These are phyloP conservation scores for Huntiella moniliformis DNA, from an alignment of 2,329 filamentous ascomycete genomes.

Conservation along the genomic window DNA sequence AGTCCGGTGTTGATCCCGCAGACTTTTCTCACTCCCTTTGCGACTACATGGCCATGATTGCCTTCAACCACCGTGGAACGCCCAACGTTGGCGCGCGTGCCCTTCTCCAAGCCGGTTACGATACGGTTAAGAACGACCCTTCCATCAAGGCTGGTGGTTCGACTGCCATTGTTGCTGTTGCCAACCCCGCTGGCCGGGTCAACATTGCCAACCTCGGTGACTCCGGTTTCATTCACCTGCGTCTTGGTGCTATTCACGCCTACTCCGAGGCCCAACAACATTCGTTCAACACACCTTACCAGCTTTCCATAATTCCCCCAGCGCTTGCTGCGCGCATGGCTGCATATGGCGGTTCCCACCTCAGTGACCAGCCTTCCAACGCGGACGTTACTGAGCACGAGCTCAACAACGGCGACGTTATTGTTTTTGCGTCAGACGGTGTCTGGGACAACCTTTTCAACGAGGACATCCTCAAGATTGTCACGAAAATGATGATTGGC, in stretches of 20 bases:
- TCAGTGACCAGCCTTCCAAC: conserved; percentile 70
- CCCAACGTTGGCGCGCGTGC: conserved; percentile 25
- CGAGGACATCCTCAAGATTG: conserved; percentile 67
- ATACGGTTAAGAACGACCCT: conserved; percentile 56
- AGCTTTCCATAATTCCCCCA: conserved; percentile 73
- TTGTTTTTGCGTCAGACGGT: conserved; percentile 88
- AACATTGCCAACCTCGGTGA: conserved; percentile 91
- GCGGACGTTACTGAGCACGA: conserved; percentile 59
- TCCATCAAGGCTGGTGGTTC: conserved; percentile 67
- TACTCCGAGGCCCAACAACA: conserved; percentile 80
- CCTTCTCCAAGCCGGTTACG: conserved; percentile 61
- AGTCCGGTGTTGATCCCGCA: conserved; percentile 80
- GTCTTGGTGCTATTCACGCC: conserved; percentile 67
- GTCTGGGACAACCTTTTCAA: conserved; percentile 92
- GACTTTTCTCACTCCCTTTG: conserved; percentile 91
- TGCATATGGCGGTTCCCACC: conserved; percentile 63
- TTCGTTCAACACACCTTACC: conserved; percentile 93
- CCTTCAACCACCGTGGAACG: conserved; percentile 38
- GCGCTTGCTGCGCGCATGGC: conserved; percentile 61
- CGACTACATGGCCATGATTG: conserved; percentile 72
- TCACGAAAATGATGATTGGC: conserved; percentile 56
- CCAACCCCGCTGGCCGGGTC: conserved; percentile 50
- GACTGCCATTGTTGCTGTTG: conserved; percentile 77
- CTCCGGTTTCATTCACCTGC: conserved; percentile 77
- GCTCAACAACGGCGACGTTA: conserved; percentile 75